These are phyloP conservation scores for Gracilariopsis chorda DNA, from an alignment of 23 red algal species.

Conservation along the genomic window DNA sequence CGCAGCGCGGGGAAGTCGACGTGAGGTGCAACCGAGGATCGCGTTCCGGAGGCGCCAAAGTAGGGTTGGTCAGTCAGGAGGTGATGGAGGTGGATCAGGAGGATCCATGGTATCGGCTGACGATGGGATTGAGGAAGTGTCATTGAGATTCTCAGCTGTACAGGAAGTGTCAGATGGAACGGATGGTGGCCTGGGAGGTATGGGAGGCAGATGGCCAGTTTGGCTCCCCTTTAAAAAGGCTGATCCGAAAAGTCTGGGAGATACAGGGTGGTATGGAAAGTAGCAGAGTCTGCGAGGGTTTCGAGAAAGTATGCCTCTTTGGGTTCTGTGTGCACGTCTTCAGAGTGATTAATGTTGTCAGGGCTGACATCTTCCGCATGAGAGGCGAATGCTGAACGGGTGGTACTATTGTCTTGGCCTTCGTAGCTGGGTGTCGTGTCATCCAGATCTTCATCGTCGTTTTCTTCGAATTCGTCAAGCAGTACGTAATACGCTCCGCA, in stretches of 20 bases:
- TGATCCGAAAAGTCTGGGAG: background rate
- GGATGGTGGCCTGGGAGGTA: background rate
- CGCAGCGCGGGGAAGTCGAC: background rate
- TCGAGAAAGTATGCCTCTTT: no score
- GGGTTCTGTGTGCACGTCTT: background rate
- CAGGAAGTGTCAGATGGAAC: background rate
- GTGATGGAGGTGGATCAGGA: background rate
- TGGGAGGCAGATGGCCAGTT: background rate
- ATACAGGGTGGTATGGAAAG: background rate
- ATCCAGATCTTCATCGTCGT: background rate
- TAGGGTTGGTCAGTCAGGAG: background rate
- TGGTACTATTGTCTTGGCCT: background rate
- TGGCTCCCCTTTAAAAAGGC: conserved; percentile 20
- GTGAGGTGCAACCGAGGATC: background rate
- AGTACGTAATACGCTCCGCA: background rate
- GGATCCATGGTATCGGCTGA: background rate
- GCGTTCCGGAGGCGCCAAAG: background rate
- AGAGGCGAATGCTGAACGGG: background rate
- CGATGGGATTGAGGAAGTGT: no score
- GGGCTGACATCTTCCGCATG: background rate
- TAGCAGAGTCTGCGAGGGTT: background rate
- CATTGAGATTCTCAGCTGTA: background rate
- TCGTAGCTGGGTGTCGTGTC: background rate
- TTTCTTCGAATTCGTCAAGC: background rate
- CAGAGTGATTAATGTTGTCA: background rate